Evolutionary conservation across 2,329 filamentous ascomycete genomes (phyloP), one percentile per base, ranked within the genome.

Genomic region (Ceratocystis lukuohia): DNA sequence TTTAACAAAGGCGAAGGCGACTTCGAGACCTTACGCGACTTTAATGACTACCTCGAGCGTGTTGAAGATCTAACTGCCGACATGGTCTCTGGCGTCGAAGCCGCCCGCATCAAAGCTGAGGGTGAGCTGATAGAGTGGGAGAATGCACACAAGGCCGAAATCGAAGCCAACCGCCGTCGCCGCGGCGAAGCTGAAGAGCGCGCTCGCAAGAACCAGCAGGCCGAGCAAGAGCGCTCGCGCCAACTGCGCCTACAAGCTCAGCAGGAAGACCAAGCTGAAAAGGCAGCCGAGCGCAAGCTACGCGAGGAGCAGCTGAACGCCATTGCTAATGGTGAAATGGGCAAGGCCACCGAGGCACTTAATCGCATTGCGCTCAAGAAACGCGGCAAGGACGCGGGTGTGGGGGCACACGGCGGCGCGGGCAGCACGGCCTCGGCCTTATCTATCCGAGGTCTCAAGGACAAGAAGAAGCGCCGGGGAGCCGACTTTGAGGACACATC

Each of bases 1-100:
- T 93, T 97, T 76, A 96, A 97, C 77, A 88, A 90, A 72, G 80
- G 84, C 20, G 88, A 96, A 77, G 89, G 94, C 69, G 94, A 99
- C 74, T 99, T 99, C 72, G 88, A 95, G 75, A 85, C 84, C 1
- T 80, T 96, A 68, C 79, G 84, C 56, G 88, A 86, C 73, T 99
- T 87, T 79, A 96, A 99, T 77, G 87, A 96, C 75, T 96, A 97
- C 77, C 84, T 99, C 12, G 91, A 97, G 76, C 86, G 89, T 73
- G 90, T 96, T 48, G 94, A 99, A 78, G 85, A 88, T 70, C 83
- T 96, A 69, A 92, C 92, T 1, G 91, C 92, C 77, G 93, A 96
- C 73, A 81, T 99, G 8, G 87, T 96, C 65, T 81, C 85, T 70
- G 85, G 87, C 53, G 81, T 79, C 56, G 85, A 92, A 68, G 80